Conservation (phyloP, 2,329 filamentous ascomycete species). For the Cercospora beticola region DNA sequence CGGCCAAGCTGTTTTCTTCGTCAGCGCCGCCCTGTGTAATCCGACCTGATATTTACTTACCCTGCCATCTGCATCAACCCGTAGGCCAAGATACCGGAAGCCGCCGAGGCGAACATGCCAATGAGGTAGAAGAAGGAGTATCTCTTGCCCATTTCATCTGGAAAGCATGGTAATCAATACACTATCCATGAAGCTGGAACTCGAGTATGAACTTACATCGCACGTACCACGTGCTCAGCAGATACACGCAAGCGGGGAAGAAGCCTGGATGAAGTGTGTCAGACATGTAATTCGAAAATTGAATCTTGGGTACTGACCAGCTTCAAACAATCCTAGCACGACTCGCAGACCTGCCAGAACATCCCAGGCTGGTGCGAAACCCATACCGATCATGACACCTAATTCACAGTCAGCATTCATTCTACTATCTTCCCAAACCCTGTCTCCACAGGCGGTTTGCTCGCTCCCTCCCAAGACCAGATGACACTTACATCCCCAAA, state of each 20-base stretch:
- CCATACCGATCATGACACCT: slow-evolving; percentile 60
- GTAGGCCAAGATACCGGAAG: slow-evolving; percentile 43
- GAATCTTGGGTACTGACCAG: slow-evolving; percentile 43
- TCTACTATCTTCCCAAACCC: no score
- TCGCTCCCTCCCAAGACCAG: neutral
- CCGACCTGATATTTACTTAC: neutral
- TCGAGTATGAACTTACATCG: slow-evolving; percentile 14
- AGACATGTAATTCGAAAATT: neutral
- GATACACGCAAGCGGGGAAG: slow-evolving; percentile 30
- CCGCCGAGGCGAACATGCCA: slow-evolving; percentile 47
- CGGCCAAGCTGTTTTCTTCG: slow-evolving; percentile 45
- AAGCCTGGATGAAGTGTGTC: slow-evolving; percentile 35
- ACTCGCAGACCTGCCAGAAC: slow-evolving; percentile 56
- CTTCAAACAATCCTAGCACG: slow-evolving; percentile 61
- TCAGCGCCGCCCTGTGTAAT: neutral
- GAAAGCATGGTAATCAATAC: neutral
- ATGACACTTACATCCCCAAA: slow-evolving; percentile 52
- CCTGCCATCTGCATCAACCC: slow-evolving; percentile 38
- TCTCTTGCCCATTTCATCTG: slow-evolving; percentile 37
- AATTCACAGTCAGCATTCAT: neutral
- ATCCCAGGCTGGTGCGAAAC: slow-evolving; percentile 55
- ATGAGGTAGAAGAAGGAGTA: slow-evolving; percentile 50
- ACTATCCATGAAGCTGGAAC: neutral
- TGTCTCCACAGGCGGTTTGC: neutral
- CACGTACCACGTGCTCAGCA: slow-evolving; percentile 30